A percentile compares a stretch with the other conserved stretches of the same genome.
Evolutionary conservation across 208 protist species (phyloP).

Genomic region (Blastocrithidia nonstop): DNA sequence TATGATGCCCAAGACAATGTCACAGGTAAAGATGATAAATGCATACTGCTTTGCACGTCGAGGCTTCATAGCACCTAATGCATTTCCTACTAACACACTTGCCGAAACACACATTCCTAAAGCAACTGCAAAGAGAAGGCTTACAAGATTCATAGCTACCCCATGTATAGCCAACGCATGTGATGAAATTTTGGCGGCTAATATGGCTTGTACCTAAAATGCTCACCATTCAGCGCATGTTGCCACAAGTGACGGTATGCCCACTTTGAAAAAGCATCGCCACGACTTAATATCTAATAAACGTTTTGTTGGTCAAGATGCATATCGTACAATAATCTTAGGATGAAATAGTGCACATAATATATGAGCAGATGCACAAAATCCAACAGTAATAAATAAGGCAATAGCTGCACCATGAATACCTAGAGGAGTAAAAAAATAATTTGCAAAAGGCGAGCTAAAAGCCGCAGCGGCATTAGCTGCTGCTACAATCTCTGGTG

Average conservation of each 20-base stretch:
- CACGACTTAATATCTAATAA: constrained; percentile 19
- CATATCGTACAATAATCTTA: constrained; percentile 21
- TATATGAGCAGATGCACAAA: constrained; percentile 20
- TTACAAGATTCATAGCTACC: constrained; percentile 38
- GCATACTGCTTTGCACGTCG: constrained; percentile 30
- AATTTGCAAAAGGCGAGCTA: constrained; percentile 28
- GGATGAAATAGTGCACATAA: constrained; percentile 30
- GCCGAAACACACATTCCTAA: constrained; percentile 49
- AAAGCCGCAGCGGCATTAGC: constrained; percentile 31
- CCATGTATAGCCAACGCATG: constrained; percentile 30
- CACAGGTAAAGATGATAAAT: constrained; percentile 32
- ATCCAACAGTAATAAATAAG: constrained; percentile 13
- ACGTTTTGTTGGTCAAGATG: constrained; percentile 34
- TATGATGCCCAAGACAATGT: constrained; percentile 16
- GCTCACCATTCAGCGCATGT: constrained; percentile 67
- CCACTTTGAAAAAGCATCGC: constrained; percentile 30
- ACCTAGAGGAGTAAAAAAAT: constrained; percentile 36
- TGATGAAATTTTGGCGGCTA: constrained; percentile 23
- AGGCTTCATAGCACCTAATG: constrained; percentile 20
- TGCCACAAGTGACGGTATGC: constrained; percentile 29
- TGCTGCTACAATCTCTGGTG: constrained; percentile 21
- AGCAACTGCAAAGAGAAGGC: constrained; percentile 33
- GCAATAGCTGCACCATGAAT: constrained; percentile 32
- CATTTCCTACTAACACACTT: constrained; percentile 45
- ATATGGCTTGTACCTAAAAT: constrained; percentile 47